Percentiles rank a stretch among this genome's conserved stretches.
These are phyloP conservation scores for Acacia crassicarpa DNA, from an alignment of 306 rosid species.

Conservation along the genomic window DNA sequence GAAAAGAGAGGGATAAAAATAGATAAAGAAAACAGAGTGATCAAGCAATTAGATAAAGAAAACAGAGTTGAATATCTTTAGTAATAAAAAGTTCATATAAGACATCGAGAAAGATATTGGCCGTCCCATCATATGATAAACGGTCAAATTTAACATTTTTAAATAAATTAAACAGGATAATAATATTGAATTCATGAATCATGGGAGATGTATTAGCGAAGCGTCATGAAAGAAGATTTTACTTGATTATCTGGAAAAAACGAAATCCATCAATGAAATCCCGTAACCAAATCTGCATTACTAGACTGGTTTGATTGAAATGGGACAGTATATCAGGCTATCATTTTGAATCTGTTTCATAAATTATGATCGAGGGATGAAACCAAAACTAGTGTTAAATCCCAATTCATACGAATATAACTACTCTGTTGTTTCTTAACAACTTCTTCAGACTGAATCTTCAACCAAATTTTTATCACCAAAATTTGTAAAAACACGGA, in stretches of 20 bases:
- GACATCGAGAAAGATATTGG: not conserved
- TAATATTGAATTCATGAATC: not conserved
- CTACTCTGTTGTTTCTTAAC: not conserved
- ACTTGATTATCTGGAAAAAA: not conserved
- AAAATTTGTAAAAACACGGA: not conserved
- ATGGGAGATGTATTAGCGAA: not conserved
- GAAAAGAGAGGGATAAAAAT: slow-evolving; percentile 15
- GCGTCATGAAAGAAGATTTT: not conserved
- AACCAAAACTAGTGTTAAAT: not conserved
- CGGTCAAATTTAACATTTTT: not conserved
- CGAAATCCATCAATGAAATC: not conserved
- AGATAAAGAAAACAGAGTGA: not conserved
- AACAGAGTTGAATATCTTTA: not conserved
- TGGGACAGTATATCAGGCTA: not conserved
- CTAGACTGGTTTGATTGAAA: not conserved
- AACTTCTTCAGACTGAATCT: not conserved
- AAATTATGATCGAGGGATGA: not conserved
- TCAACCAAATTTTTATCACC: not conserved
- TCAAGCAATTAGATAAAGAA: not conserved
- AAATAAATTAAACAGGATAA: not conserved
- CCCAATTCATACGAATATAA: not conserved
- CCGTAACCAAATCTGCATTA: not conserved
- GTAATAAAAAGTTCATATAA: not conserved
- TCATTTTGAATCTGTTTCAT: not conserved
- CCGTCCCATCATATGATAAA: not conserved